phyloP scores from a whole-genome alignment of 225 moss, liverwort and hornwort species.

The Asterella californica region DNA sequence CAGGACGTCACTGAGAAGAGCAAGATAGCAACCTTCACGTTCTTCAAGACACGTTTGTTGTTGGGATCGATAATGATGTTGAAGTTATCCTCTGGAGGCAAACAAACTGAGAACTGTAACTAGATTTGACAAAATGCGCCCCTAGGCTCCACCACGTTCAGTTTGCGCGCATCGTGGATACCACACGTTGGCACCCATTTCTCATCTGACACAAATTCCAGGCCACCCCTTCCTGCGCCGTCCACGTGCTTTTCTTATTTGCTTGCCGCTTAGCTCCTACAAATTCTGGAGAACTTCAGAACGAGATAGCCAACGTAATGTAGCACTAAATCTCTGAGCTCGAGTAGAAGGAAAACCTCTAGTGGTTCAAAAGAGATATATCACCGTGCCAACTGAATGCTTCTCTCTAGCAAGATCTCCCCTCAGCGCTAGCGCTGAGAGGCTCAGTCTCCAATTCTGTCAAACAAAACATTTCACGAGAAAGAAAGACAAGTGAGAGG shows the following conservation, averaged over 20 bases:
- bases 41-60: conserved; percentile 84
- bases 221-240: conserved; percentile 56
- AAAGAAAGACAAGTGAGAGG: no score
- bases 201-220: conserved; percentile 56
- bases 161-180: conserved; percentile 51
- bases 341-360: no score
- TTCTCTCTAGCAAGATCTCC: no score
- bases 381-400: no score
- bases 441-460: no score
- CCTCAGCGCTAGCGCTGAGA: no score
- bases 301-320: no score
- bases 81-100: conserved; percentile 66
- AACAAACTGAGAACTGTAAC: conserved; percentile 65
- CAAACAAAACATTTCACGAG: no score
- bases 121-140: conserved; percentile 82
- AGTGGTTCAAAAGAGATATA: no score
- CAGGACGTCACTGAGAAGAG: neutral
- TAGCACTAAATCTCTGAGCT: no score
- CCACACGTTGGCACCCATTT: conserved; percentile 61
- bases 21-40: conserved; percentile 57
- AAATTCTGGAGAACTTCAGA: no score
- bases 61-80: conserved; percentile 84
- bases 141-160: conserved; percentile 67
- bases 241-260: conserved; percentile 44
- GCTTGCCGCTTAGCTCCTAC: neutral